phyloP scores from a whole-genome alignment of 1,284 basidiomycete species.

The Mixia osmundae region DNA sequence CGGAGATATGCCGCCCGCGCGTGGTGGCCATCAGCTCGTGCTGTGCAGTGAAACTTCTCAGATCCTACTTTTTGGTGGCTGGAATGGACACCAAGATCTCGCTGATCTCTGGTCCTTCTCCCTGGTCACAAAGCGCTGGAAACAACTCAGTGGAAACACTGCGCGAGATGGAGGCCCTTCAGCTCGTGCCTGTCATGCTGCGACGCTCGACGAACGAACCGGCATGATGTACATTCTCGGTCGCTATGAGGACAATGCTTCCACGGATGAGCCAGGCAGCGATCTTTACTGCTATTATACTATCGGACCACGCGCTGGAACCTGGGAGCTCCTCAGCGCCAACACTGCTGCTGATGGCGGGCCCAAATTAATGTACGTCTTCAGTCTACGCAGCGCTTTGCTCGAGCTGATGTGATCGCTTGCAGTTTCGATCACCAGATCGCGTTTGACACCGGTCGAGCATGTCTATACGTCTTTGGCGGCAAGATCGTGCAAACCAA shows the following conservation, averaged over 20 bases:
- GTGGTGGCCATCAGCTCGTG: slow-evolving; percentile 22
- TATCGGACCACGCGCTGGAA: slow-evolving; percentile 12
- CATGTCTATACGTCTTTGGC: slow-evolving; percentile 22
- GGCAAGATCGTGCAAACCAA: slow-evolving; percentile 18
- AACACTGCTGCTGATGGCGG: slow-evolving; percentile 20
- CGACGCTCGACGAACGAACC: slow-evolving; percentile 19
- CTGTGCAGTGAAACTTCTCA: too few relatives aligned
- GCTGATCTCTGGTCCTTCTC: slow-evolving; percentile 22
- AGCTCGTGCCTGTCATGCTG: slow-evolving; percentile 21
- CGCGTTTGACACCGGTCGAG: slow-evolving; percentile 2
- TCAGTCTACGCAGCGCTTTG: neutral
- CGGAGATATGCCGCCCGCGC: slow-evolving; percentile 12
- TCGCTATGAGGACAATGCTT: slow-evolving; percentile 7
- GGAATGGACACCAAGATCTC: slow-evolving; percentile 20
- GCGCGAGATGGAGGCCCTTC: slow-evolving; percentile 12
- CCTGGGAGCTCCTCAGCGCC: slow-evolving; percentile 20
- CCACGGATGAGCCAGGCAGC: neutral
- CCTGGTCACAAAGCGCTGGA: slow-evolving; percentile 16
- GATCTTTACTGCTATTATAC: slow-evolving; percentile 23
- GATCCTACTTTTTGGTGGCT: slow-evolving; percentile 22
- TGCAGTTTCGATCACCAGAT: slow-evolving; percentile 20
- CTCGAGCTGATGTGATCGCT: neutral
- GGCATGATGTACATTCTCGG: slow-evolving; percentile 24
- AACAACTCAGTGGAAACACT: slow-evolving; percentile 13
- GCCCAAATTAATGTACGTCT: slow-evolving; percentile 20